Evolutionary conservation across 805 yeast genomes (phyloP), one percentile per base, ranked within the genome.

Genomic region (Pichia manshurica): DNA sequence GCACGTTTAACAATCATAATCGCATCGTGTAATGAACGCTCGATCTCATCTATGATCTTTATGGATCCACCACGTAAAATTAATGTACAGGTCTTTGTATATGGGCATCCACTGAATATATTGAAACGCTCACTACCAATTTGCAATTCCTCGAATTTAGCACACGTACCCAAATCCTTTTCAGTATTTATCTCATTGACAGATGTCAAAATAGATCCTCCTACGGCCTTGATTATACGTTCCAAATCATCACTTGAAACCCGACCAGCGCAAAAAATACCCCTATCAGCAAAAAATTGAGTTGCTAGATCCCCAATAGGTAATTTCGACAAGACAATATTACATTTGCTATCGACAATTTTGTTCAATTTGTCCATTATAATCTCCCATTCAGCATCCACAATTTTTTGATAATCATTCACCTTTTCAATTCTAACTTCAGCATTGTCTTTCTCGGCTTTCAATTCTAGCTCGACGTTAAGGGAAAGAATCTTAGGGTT

Each of bases 261-360:
- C 66, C 99, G 78, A 50, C 99, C 99, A 13, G 99, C 99, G 72
- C 99, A 93, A 70, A 93, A 93, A 45, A 93, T 84, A 63, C 86
- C 79, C 64, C 98, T 77, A 67, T 93, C 99, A 32, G 99, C 99
- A 67, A 93, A 93, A 68, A 77, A 93, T 70, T 93, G 99, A 8
- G 99, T 93, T n/a, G 99, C 99, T 64, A 93, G 76, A 68, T 93
- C 99, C 54, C 99, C 99, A 63, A 93, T 93, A 47, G 99, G 99
- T 59, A 93, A 74, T 65, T 89, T 89, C 16, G 97, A 90, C 52
- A 93, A 77, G 37, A 93, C 96, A 48, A 93, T 87, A 62, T 87
- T 82, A 31, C 96, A 96, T 22, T 98, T 98, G 3, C 95, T 76
- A 22, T 74, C 75, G 57, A 80, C 83, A 55, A 93, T 84, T 45